phyloP scores from a whole-genome alignment of 768 basidiomycete genomes.

The Leccinum uliginosum region DNA sequence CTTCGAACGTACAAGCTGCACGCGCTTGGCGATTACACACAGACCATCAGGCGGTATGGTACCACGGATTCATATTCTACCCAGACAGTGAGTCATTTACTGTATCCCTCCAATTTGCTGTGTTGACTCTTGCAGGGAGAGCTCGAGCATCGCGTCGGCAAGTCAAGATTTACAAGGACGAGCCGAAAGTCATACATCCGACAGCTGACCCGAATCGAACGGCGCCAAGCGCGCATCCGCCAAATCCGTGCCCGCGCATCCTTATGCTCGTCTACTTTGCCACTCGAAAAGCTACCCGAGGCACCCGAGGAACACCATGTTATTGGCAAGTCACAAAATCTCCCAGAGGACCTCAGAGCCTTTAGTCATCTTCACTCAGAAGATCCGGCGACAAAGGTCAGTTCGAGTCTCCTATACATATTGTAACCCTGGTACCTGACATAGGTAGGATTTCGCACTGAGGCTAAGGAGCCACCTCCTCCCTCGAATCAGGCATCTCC shows the following conservation, averaged over 20 bases:
- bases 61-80: not conserved
- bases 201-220: not conserved
- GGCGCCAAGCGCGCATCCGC: not conserved
- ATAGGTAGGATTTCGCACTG: not conserved
- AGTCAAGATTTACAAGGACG: not conserved
- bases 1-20: not conserved
- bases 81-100: not conserved
- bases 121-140: not conserved
- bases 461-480: not conserved
- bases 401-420: not conserved
- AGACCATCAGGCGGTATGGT: not conserved
- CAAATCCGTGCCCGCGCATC: too few species aligned
- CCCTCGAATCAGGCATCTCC: not conserved
- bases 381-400: not conserved
- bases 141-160: not conserved
- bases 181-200: not conserved
- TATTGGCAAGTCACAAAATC: not conserved
- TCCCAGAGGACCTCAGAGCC: not conserved
- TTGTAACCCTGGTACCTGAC: not conserved
- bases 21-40: not conserved
- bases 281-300: not conserved
- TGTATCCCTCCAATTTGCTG: not conserved
- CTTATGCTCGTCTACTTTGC: not conserved
- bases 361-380: not conserved
- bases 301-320: not conserved